Conservation (phyloP, 2,329 filamentous ascomycete genomes). For the Pyricularia pennisetigena region DNA sequence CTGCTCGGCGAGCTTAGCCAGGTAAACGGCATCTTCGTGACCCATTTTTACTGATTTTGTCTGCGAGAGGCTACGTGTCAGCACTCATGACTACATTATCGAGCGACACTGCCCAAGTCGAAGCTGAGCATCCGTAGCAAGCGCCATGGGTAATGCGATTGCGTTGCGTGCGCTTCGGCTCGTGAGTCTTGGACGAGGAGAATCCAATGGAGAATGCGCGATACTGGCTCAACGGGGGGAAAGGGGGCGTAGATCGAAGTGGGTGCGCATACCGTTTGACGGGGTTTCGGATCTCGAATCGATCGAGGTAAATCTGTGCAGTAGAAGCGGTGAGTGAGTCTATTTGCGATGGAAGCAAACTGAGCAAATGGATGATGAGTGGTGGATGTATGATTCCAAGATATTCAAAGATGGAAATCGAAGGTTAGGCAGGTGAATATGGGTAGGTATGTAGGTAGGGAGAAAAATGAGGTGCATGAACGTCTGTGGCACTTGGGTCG, state of each 20-base stretch:
- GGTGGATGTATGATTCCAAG: neutral
- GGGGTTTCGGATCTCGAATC: slow-evolving; percentile 1
- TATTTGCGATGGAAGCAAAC: neutral
- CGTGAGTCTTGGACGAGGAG: neutral
- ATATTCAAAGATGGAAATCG: neutral
- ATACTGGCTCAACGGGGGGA: neutral
- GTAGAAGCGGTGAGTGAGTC: neutral
- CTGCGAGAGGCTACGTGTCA: neutral
- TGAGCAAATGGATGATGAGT: neutral
- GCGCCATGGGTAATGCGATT: neutral
- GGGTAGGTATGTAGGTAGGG: neutral
- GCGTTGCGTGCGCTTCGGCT: neutral
- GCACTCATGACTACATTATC: neutral
- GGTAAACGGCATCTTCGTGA: slow-evolving; percentile 98
- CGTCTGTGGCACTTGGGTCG: neutral
- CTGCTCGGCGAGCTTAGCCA: slow-evolving; percentile 99
- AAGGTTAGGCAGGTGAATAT: neutral
- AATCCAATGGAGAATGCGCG: neutral
- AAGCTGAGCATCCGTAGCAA: neutral
- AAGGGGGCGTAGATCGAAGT: neutral
- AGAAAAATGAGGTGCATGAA: neutral
- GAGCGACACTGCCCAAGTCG: neutral
- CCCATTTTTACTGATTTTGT: slow-evolving; percentile 59
- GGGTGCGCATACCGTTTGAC: neutral
- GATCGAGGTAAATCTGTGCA: neutral